Evolutionary conservation across 2,329 filamentous ascomycete genomes (phyloP).

Genomic region (Neofusicoccum parvum): DNA sequence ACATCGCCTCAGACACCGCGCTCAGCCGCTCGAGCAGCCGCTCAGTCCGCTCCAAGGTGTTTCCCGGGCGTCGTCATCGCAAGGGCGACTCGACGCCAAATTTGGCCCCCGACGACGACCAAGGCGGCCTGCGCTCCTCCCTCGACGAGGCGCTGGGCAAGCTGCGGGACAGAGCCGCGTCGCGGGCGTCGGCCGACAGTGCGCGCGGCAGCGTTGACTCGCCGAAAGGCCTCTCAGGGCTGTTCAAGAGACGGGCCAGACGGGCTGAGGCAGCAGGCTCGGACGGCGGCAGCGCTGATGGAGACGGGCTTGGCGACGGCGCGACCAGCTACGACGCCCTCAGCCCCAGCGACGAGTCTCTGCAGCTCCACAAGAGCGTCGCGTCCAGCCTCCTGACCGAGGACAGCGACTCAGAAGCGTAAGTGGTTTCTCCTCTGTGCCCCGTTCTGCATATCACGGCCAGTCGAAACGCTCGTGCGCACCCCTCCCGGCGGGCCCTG

Average conservation of each 20-base stretch:
- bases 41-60: constrained; percentile 29
- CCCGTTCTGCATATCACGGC: constrained; percentile 9
- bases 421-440: constrained; percentile 35
- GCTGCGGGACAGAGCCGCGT: constrained; percentile 36
- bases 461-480: constrained; percentile 7
- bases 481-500: constrained; percentile 1
- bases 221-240: constrained; percentile 46
- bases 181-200: constrained; percentile 41
- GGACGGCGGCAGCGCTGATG: constrained; percentile 9
- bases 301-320: constrained; percentile 4
- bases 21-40: constrained; percentile 20
- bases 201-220: constrained; percentile 38
- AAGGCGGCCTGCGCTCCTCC: constrained; percentile 29
- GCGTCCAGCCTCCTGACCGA: constrained; percentile 54
- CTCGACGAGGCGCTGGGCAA: constrained; percentile 45
- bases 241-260: constrained; percentile 44
- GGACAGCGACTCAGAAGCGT: constrained; percentile 54
- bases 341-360: constrained; percentile 43
- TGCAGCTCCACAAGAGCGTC: constrained; percentile 46
- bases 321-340: neutral
- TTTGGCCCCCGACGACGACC: constrained; percentile 26
- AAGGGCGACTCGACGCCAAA: constrained; percentile 30
- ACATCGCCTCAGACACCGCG: constrained; percentile 8
- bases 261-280: constrained; percentile 25
- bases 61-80: constrained; percentile 29